These are phyloP conservation scores for Epichloe gansuensis DNA, from an alignment of 2,329 filamentous ascomycete species.

Conservation along the genomic window DNA sequence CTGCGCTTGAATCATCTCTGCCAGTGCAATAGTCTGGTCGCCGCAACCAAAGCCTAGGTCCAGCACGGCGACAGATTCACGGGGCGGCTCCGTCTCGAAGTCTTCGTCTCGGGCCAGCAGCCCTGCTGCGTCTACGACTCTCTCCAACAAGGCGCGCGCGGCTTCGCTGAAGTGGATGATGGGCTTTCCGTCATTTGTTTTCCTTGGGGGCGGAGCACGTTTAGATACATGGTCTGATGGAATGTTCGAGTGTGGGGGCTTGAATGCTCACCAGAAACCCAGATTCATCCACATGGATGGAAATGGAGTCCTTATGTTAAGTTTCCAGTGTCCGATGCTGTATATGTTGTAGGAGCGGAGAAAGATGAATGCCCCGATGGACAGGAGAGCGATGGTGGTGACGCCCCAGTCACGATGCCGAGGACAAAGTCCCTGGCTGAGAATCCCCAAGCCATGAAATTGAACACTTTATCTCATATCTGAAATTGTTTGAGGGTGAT, in stretches of 20 bases:
- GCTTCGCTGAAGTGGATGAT: constrained; percentile 31
- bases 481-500: too few relatives aligned
- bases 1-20: constrained; percentile 13
- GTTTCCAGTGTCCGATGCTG: constrained; percentile 41
- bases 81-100: background rate
- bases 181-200: constrained; percentile 15
- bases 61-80: constrained; percentile 24
- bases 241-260: background rate
- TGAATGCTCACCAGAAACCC: constrained; percentile 42
- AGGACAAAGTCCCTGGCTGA: constrained; percentile 15
- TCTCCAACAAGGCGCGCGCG: constrained; percentile 33
- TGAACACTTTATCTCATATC: background rate
- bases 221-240: background rate
- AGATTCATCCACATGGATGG: constrained; percentile 52
- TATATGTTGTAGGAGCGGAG: constrained; percentile 26
- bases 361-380: constrained; percentile 8
- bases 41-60: constrained; percentile 49
- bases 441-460: background rate
- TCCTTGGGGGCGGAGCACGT: constrained; percentile 14
- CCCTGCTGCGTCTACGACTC: constrained; percentile 32
- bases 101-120: constrained; percentile 17
- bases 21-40: constrained; percentile 40
- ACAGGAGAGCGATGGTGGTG: constrained; percentile 9
- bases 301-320: constrained; percentile 36
- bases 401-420: constrained; percentile 18